Evolutionary conservation across 1,284 basidiomycete species (phyloP).

Genomic region (Cystobasidium slooffiae): DNA sequence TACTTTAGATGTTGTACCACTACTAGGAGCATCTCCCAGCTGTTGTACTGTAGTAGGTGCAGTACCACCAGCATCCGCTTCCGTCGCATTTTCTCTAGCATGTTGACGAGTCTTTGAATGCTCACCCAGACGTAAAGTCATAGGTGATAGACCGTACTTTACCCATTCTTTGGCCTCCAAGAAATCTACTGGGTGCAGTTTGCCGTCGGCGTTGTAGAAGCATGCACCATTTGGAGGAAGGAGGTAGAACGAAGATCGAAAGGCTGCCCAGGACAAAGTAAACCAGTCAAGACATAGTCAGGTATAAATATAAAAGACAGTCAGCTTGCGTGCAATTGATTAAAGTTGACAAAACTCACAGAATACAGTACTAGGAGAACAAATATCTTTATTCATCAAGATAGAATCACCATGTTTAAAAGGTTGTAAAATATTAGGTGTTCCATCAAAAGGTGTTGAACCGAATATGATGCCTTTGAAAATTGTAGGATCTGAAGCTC

Average conservation of each 20-base stretch:
- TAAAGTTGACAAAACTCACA: conserved; percentile 31
- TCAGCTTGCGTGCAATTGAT: too few relatives aligned
- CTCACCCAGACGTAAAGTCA: conserved; percentile 42
- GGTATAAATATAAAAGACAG: too few relatives aligned
- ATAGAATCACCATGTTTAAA: conserved; percentile 55
- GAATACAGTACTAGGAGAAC: conserved; percentile 54
- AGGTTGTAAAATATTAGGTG: conserved; percentile 56
- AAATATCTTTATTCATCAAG: conserved; percentile 53
- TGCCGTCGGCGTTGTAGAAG: conserved; percentile 48
- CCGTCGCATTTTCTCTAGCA: conserved; percentile 4
- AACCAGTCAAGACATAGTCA: too few relatives aligned
- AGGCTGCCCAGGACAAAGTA: conserved; percentile 34
- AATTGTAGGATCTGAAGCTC: conserved; percentile 52
- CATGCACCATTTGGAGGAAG: conserved; percentile 46
- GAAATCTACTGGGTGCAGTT: conserved; percentile 46
- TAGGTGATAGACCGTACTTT: conserved; percentile 46
- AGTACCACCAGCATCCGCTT: conserved; percentile 10
- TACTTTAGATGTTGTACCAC: background rate
- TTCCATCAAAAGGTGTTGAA: conserved; percentile 55
- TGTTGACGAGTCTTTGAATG: conserved; percentile 4
- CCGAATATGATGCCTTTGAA: conserved; percentile 55
- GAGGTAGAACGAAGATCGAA: conserved; percentile 55
- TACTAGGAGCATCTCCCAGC: conserved; percentile 9
- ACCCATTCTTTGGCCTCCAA: conserved; percentile 46
- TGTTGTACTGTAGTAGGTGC: conserved; percentile 10